phyloP scores from a whole-genome alignment of 1,139 yeast species.

The Yamadazyma friedrichii region DNA sequence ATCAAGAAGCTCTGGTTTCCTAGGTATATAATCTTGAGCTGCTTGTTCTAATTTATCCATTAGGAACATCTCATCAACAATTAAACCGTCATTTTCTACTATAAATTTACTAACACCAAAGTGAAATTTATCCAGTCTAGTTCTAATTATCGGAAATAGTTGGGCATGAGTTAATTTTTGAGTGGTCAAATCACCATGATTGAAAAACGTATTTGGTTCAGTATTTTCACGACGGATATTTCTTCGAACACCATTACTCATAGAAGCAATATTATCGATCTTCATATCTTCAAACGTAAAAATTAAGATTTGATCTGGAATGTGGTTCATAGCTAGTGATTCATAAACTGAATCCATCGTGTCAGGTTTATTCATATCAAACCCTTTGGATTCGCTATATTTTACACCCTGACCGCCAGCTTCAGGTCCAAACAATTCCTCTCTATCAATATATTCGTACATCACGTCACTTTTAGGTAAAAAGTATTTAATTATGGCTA shows the following conservation, averaged over 20 bases:
- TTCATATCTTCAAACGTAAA: slow-evolving; percentile 79
- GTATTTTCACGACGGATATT: slow-evolving; percentile 14
- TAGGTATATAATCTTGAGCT: slow-evolving; percentile 47
- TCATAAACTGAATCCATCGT: slow-evolving; percentile 33
- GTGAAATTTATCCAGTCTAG: slow-evolving; percentile 56
- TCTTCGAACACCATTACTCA: slow-evolving; percentile 21
- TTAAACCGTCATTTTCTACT: slow-evolving; percentile 2
- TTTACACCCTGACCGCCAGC: slow-evolving; percentile 31
- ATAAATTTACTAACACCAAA: slow-evolving; percentile 43
- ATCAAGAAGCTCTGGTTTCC: slow-evolving; percentile 28
- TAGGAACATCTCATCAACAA: slow-evolving; percentile 11
- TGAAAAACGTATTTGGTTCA: slow-evolving; percentile 12
- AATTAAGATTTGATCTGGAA: slow-evolving; percentile 50
- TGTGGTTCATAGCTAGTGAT: slow-evolving; percentile 17
- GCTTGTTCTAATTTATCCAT: slow-evolving; percentile 25
- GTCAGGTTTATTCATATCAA: slow-evolving; percentile 33
- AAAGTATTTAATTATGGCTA: slow-evolving; percentile 62
- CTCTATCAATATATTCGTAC: slow-evolving; percentile 70
- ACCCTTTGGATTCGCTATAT: slow-evolving; percentile 45
- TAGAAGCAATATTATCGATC: slow-evolving; percentile 38
- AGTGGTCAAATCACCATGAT: slow-evolving; percentile 13
- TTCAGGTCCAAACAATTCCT: slow-evolving; percentile 39
- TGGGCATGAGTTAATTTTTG: slow-evolving; percentile 25
- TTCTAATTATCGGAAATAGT: slow-evolving; percentile 57
- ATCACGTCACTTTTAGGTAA: slow-evolving; percentile 68